Conservation (phyloP, 305 asterid species). For the Fraxinus greggii region DNA sequence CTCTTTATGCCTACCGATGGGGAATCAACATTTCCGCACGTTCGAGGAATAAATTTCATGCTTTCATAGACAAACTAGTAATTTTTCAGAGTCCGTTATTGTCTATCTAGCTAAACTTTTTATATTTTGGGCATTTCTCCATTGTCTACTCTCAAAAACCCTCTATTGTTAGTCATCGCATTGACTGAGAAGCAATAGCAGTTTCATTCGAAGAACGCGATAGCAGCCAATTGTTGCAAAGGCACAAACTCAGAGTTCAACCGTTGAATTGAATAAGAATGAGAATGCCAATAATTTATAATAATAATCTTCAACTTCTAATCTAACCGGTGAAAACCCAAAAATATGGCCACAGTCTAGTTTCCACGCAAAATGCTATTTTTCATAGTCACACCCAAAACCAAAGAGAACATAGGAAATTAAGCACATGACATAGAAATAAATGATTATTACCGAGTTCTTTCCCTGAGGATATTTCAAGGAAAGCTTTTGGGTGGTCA, state of each 20-base stretch:
- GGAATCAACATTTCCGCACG: too few species aligned
- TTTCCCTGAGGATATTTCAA: conserved; percentile 10
- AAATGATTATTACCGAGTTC: conserved; percentile 4
- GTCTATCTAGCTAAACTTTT: too few species aligned
- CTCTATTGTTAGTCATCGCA: too few species aligned
- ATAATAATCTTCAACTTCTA: background rate
- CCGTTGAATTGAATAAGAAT: background rate
- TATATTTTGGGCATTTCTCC: too few species aligned
- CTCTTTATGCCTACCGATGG: background rate
- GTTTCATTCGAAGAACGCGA: background rate
- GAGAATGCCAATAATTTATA: background rate
- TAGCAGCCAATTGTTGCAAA: background rate
- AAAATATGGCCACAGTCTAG: background rate
- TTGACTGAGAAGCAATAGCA: background rate
- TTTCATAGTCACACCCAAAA: background rate
- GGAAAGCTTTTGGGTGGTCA: conserved; percentile 2
- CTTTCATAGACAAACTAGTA: too few species aligned
- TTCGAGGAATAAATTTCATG: too few species aligned
- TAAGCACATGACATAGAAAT: background rate
- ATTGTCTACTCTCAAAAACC: too few species aligned
- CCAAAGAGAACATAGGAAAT: background rate
- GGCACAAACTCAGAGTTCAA: background rate
- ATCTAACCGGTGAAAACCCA: background rate
- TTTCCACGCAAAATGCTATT: background rate
- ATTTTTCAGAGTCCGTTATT: too few species aligned